phyloP scores from a whole-genome alignment of 768 basidiomycete species.

The Lactarius hatsudake region DNA sequence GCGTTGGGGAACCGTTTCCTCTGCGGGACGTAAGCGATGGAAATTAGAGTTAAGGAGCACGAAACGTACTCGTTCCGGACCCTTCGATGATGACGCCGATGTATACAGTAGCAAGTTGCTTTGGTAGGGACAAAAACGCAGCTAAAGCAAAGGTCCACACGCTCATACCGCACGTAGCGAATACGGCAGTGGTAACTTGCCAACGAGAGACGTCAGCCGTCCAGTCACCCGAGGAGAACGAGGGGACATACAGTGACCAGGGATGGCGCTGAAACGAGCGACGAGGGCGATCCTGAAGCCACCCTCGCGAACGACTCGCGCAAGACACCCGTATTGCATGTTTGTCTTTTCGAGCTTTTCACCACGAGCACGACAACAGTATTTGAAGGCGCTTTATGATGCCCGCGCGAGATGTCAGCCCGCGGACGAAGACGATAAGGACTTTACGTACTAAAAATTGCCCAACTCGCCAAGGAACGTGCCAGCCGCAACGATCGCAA shows the following conservation, averaged over 20 bases:
- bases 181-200: constrained; percentile 82
- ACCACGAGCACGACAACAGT: constrained; percentile 69
- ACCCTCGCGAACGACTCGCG: constrained; percentile 72
- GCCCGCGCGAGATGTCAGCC: not conserved
- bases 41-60: not conserved
- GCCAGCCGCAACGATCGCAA: constrained; percentile 80
- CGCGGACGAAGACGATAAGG: not conserved
- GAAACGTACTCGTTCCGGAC: constrained; percentile 2
- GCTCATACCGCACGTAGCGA: constrained; percentile 86
- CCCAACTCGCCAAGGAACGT: constrained; percentile 85
- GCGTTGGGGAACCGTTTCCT: constrained; percentile 51
- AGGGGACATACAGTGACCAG: constrained; percentile 68
- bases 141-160: constrained; percentile 76
- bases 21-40: constrained; percentile 25
- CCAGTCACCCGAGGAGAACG: not conserved
- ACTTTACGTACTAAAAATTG: constrained; percentile 72
- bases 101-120: constrained; percentile 91
- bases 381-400: constrained; percentile 71
- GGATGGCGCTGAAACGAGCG: constrained; percentile 77
- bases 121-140: constrained; percentile 79
- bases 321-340: constrained; percentile 47
- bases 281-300: constrained; percentile 83
- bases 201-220: constrained; percentile 15
- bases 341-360: constrained; percentile 56
- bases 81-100: constrained; percentile 73